phyloP scores from a whole-genome alignment of 1,139 yeast species.

The Saccharomycopsis phalli region DNA sequence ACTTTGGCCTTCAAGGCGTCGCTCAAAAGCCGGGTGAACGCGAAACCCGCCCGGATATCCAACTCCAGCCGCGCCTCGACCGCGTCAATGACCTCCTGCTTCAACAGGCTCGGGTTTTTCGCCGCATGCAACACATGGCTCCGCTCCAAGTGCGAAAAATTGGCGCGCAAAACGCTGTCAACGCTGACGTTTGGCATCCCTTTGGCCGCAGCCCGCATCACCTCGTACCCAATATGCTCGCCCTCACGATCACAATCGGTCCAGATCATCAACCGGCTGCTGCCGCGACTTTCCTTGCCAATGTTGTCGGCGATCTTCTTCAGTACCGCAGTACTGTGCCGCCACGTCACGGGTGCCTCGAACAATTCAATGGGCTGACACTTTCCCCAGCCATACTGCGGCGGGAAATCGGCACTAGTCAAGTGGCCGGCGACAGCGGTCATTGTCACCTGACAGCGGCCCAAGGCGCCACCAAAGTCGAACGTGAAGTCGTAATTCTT shows the following conservation, averaged over 20 bases:
- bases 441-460: slow-evolving; percentile 75
- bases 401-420: slow-evolving; percentile 55
- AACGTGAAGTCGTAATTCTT: slow-evolving; percentile 75
- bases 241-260: slow-evolving; percentile 99
- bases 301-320: slow-evolving; percentile 62
- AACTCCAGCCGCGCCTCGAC: slow-evolving; percentile 81
- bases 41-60: slow-evolving; percentile 82
- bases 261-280: slow-evolving; percentile 79
- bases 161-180: slow-evolving; percentile 56
- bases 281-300: slow-evolving; percentile 48
- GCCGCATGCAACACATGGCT: slow-evolving; percentile 73
- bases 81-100: slow-evolving; percentile 68
- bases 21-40: slow-evolving; percentile 64
- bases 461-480: slow-evolving; percentile 45
- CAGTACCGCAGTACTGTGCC: slow-evolving; percentile 32
- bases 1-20: slow-evolving; percentile 26
- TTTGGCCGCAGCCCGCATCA: slow-evolving; percentile 55
- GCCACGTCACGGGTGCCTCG: slow-evolving; percentile 52
- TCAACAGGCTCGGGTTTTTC: slow-evolving; percentile 50
- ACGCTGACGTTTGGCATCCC: slow-evolving; percentile 41
- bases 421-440: slow-evolving; percentile 90
- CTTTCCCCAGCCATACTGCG: slow-evolving; percentile 56
- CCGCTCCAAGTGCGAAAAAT: slow-evolving; percentile 79
- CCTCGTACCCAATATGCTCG: slow-evolving; percentile 88
- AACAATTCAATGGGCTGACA: slow-evolving; percentile 60